A percentile compares a stretch with the other conserved stretches of the same genome.
Conservation (phyloP, 129 eudicot species). For the Centrapalus pauciflorus region DNA sequence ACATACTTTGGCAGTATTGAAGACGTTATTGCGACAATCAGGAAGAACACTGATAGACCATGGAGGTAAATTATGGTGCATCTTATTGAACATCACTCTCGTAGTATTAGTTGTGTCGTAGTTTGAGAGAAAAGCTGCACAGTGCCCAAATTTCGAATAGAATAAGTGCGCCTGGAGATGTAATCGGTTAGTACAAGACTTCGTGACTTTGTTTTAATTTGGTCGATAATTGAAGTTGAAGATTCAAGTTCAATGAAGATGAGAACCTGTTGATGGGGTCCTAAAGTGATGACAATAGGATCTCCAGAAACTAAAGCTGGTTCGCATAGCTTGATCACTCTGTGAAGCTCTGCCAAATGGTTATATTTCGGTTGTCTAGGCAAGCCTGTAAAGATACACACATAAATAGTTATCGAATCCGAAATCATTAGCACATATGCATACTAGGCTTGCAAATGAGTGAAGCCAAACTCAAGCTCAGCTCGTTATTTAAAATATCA, state of each 20-base stretch:
- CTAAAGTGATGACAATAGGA: constrained; percentile 62
- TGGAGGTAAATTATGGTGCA: constrained; percentile 73
- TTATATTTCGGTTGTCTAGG: constrained; percentile 84
- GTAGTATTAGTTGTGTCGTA: constrained; percentile 49
- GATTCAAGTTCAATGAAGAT: constrained; percentile 8
- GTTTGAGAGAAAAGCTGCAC: constrained; percentile 93
- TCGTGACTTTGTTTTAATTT: neutral
- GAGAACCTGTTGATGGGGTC: constrained; percentile 72
- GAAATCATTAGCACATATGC: too few relatives aligned
- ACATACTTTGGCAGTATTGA: constrained; percentile 92
- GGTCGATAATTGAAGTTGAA: neutral
- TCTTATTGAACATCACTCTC: constrained; percentile 65
- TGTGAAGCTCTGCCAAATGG: constrained; percentile 82
- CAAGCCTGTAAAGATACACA: constrained; percentile 51
- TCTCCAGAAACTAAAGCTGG: constrained; percentile 69
- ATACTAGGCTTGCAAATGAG: too few relatives aligned
- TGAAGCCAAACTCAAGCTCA: too few relatives aligned
- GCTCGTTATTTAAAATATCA: too few relatives aligned
- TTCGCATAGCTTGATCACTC: constrained; percentile 75
- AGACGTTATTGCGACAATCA: constrained; percentile 65
- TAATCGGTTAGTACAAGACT: constrained; percentile 12
- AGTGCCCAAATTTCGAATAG: constrained; percentile 64
- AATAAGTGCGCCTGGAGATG: constrained; percentile 72
- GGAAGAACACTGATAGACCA: constrained; percentile 98
- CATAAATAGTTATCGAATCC: too few relatives aligned